phyloP scores from a whole-genome alignment of 495 filamentous ascomycete species.

The Chaetomidium leptoderma region DNA sequence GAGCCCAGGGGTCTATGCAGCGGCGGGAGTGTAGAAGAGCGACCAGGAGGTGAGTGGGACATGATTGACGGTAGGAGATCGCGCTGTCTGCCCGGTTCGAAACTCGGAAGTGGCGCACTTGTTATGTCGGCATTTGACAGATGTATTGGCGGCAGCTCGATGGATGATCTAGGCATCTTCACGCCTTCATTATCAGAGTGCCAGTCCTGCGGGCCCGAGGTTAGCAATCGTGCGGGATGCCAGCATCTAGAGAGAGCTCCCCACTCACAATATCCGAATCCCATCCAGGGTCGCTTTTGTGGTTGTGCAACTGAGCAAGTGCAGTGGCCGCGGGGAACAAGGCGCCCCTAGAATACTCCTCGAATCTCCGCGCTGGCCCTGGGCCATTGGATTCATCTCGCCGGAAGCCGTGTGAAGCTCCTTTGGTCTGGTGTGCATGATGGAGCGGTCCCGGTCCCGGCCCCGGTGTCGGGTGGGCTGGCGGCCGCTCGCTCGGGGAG shows the following conservation, averaged over 20 bases:
- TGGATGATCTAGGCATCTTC: conserved; percentile 52
- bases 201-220: conserved; percentile 50
- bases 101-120: conserved; percentile 61
- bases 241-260: conserved; percentile 14
- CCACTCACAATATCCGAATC: conserved; percentile 73
- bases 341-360: conserved; percentile 64
- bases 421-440: conserved; percentile 30
- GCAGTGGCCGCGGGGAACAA: conserved; percentile 73
- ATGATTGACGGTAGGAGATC: conserved; percentile 79
- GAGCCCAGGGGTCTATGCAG: conserved; percentile 60
- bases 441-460: conserved; percentile 25
- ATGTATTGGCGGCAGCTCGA: conserved; percentile 71
- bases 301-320: conserved; percentile 75
- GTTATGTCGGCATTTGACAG: conserved; percentile 58
- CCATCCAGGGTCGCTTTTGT: conserved; percentile 76
- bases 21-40: conserved; percentile 80
- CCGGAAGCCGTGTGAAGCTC: conserved; percentile 47
- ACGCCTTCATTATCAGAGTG: conserved; percentile 67
- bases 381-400: conserved; percentile 66
- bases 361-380: conserved; percentile 65
- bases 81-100: conserved; percentile 56
- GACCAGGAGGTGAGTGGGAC: conserved; percentile 74
- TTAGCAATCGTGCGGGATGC: neutral
- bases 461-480: conserved; percentile 21
- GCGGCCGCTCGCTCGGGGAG: conserved; percentile 76